Base-by-base conservation (phyloP, 2,329 filamentous ascomycete genomes). In the Verticillium albo-atrum region DNA sequence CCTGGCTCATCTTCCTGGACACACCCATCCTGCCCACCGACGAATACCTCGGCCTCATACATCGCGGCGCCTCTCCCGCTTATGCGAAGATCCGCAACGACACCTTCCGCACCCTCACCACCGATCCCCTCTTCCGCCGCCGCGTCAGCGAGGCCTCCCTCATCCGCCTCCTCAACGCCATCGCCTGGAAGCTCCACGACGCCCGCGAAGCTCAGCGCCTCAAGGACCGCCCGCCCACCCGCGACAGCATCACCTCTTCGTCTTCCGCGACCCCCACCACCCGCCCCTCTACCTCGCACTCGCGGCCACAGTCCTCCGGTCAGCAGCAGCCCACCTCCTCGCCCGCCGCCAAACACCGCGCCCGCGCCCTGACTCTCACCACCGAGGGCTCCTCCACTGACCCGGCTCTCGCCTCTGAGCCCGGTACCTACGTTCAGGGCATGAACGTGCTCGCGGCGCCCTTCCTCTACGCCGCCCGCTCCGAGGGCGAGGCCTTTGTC, bases 11-110 rank as follows among this genome's bases (percentile, higher is more conserved):
- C 66, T 85, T 99, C 14, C 89, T 99, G 67, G 91, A 97, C 70
- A 89, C 93, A 32, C 88, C 92, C 6, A 87, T 96, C 51, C 80
- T 97, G 63, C 84, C 88, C 52, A 97, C 95, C 60, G 91, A 97
- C 68, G 83, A 89, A 62, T 99, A 99, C 73, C 89, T 98, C 64
- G 84, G 86, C 60, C 89, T 98, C 52, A 89, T 99, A 65, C 92
- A 96, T 70, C 91, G 95, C 64, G 94, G 95, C 63, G 90, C 94
- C 26, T 98, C 94, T 3, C 93, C 94, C 1, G 93, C 92, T 53
- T 97, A 99, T 77, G 87, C 91, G 68, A 99, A 99, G 78, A 99
- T 99, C 71, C 91, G 93, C 72, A 97, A 99, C 75, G 95, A 99
- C 74, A 97, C 95, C 47, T 98, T 98, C 74, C 91, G 95, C 67